Conservation (phyloP, 2,329 filamentous ascomycete species). For the Stromatinia cepivora region DNA sequence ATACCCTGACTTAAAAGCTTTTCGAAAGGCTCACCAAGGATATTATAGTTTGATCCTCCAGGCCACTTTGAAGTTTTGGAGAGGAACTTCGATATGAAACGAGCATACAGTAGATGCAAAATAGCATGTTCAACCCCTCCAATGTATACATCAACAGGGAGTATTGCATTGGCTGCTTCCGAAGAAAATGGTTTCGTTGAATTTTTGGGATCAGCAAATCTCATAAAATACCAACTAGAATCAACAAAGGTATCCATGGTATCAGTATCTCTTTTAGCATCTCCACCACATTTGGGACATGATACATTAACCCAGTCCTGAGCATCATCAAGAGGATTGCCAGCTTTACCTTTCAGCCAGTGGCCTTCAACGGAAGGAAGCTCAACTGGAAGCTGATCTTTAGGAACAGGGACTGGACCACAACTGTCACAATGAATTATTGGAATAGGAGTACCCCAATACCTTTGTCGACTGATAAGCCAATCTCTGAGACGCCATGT, state of each 20-base stretch:
- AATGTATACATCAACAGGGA: slow-evolving; percentile 86
- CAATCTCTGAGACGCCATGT: slow-evolving; percentile 85
- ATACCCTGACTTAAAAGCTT: slow-evolving; percentile 86
- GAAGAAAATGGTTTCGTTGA: slow-evolving; percentile 59
- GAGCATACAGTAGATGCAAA: slow-evolving; percentile 81
- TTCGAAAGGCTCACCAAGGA: slow-evolving; percentile 72
- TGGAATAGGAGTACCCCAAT: slow-evolving; percentile 89
- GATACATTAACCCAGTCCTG: slow-evolving; percentile 71
- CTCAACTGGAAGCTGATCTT: slow-evolving; percentile 71
- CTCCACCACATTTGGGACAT: slow-evolving; percentile 71
- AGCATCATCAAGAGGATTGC: slow-evolving; percentile 74
- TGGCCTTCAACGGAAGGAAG: slow-evolving; percentile 69
- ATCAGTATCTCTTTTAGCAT: slow-evolving; percentile 81
- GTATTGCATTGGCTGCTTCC: slow-evolving; percentile 52
- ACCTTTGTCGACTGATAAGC: slow-evolving; percentile 88
- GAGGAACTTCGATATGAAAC: slow-evolving; percentile 88
- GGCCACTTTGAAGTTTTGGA: slow-evolving; percentile 55
- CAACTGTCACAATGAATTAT: slow-evolving; percentile 79
- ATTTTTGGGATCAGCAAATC: slow-evolving; percentile 74
- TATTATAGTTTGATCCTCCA: slow-evolving; percentile 43
- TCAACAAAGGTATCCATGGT: slow-evolving; percentile 98
- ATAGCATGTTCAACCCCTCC: slow-evolving; percentile 91
- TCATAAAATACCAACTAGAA: slow-evolving; percentile 90
- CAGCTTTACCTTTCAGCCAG: slow-evolving; percentile 67
- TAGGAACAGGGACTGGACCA: slow-evolving; percentile 76